A percentile compares a stretch with the other conserved stretches of the same genome.
These are phyloP conservation scores for Scheffersomyces lignicola DNA, from an alignment of 1,139 yeast species.

Conservation along the genomic window DNA sequence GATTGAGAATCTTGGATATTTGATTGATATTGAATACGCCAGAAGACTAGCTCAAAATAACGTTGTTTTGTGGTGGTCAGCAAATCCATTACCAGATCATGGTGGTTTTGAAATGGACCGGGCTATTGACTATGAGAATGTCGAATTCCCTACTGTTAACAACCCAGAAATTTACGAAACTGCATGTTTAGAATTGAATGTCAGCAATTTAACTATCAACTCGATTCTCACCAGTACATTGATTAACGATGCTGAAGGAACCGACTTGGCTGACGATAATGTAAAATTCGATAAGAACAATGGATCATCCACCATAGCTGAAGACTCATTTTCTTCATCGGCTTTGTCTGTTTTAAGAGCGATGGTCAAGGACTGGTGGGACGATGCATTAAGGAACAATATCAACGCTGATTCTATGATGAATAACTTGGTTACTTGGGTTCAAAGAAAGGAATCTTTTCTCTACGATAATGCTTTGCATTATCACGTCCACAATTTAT, in stretches of 20 bases:
- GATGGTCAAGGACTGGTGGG: slow-evolving; percentile 93
- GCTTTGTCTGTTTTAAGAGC: slow-evolving; percentile 70
- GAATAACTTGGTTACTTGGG: slow-evolving; percentile 85
- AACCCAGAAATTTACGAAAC: slow-evolving; percentile 79
- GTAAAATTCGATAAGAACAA: slow-evolving; percentile 40
- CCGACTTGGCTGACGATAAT: slow-evolving; percentile 65
- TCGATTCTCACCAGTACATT: slow-evolving; percentile 83
- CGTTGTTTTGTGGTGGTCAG: slow-evolving; percentile 93
- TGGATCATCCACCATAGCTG: slow-evolving; percentile 60
- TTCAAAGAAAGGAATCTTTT: slow-evolving; percentile 69
- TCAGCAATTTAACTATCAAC: slow-evolving; percentile 79
- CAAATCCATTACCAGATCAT: slow-evolving; percentile 75
- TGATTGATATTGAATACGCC: slow-evolving; percentile 87
- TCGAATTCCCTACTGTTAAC: slow-evolving; percentile 73
- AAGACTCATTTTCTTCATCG: slow-evolving; percentile 77
- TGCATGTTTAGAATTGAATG: slow-evolving; percentile 75
- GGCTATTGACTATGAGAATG: slow-evolving; percentile 52
- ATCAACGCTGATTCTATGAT: slow-evolving; percentile 82
- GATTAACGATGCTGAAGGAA: slow-evolving; percentile 88
- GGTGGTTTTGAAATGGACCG: slow-evolving; percentile 80
- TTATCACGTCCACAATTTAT: slow-evolving; percentile 83
- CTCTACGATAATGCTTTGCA: slow-evolving; percentile 79
- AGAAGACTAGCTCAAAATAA: slow-evolving; percentile 65
- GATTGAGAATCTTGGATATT: slow-evolving; percentile 70
- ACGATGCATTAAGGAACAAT: slow-evolving; percentile 71